Evolutionary conservation across 805 yeast species (phyloP).

Genomic region (Candida methanosorbosa): DNA sequence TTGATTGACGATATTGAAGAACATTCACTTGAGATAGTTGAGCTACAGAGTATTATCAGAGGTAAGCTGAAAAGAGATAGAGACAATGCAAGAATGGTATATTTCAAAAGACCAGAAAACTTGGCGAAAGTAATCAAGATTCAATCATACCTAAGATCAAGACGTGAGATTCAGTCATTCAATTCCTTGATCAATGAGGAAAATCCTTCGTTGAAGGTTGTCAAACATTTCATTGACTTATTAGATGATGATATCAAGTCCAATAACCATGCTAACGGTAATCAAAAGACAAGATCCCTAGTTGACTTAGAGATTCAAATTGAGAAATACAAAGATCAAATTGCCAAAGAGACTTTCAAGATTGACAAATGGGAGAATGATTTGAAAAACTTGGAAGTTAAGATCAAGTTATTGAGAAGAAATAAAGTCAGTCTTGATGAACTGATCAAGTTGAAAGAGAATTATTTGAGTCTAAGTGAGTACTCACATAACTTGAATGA

Average conservation of each 20-base stretch:
- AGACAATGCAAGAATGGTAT: slow-evolving; percentile 24
- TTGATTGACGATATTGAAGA: slow-evolving; percentile 44
- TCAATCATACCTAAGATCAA: slow-evolving; percentile 67
- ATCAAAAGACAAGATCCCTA: slow-evolving; percentile 57
- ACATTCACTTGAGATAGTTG: slow-evolving; percentile 28
- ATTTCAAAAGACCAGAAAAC: slow-evolving; percentile 43
- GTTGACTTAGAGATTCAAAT: slow-evolving; percentile 67
- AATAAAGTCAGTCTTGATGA: slow-evolving; percentile 77
- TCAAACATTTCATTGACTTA: slow-evolving; percentile 67
- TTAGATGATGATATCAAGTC: slow-evolving; percentile 58
- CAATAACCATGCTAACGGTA: slow-evolving; percentile 48
- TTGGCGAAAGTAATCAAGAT: slow-evolving; percentile 54
- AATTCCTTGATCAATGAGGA: slow-evolving; percentile 56
- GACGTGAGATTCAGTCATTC: slow-evolving; percentile 64
- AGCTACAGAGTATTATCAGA: slow-evolving; percentile 47
- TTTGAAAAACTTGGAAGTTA: slow-evolving; percentile 69
- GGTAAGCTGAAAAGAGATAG: slow-evolving; percentile 35
- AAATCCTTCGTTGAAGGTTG: slow-evolving; percentile 72
- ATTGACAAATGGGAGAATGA: slow-evolving; percentile 69
- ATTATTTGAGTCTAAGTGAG: slow-evolving; percentile 19
- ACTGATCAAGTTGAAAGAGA: slow-evolving; percentile 25
- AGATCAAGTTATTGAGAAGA: slow-evolving; percentile 67
- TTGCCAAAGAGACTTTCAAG: slow-evolving; percentile 58
- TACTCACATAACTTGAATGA: slow-evolving; percentile 18
- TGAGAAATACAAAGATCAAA: slow-evolving; percentile 57